A percentile compares a stretch with the other conserved stretches of the same genome.
Conservation (phyloP, 2,329 filamentous ascomycete genomes). For the Herpotrichia juniperi region DNA sequence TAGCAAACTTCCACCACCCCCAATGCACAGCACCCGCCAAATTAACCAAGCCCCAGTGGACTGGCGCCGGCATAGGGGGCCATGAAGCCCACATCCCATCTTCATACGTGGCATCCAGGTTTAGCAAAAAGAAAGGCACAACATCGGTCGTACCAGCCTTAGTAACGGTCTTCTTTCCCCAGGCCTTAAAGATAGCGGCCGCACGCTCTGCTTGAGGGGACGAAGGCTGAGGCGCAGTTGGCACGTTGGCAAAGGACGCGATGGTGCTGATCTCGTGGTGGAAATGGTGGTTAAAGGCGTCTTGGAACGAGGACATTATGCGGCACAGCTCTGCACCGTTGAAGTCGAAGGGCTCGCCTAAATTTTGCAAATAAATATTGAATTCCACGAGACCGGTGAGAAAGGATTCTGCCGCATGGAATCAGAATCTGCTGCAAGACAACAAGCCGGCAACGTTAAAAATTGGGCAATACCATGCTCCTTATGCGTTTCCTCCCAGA, state of each 20-base stretch:
- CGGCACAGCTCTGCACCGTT: slow-evolving; percentile 24
- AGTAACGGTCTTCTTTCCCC: slow-evolving; percentile 68
- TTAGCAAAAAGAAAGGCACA: slow-evolving; percentile 69
- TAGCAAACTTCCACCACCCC: slow-evolving; percentile 69
- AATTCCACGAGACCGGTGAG: slow-evolving; percentile 30
- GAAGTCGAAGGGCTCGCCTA: slow-evolving; percentile 28
- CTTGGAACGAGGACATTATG: slow-evolving; percentile 37
- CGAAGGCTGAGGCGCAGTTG: slow-evolving; percentile 56
- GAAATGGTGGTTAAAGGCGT: slow-evolving; percentile 37
- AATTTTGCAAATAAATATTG: slow-evolving; percentile 27
- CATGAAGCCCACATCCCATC: slow-evolving; percentile 66
- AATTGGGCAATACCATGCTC: slow-evolving; percentile 35
- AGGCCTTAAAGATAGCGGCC: slow-evolving; percentile 60
- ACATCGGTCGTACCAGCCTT: slow-evolving; percentile 66
- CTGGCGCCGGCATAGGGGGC: slow-evolving; percentile 67
- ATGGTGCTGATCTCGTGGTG: slow-evolving; percentile 43
- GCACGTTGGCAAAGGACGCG: slow-evolving; percentile 50
- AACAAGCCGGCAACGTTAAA: background rate
- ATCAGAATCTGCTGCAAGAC: background rate
- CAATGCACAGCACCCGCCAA: slow-evolving; percentile 63
- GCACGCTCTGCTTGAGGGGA: slow-evolving; percentile 54
- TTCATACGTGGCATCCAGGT: slow-evolving; percentile 65
- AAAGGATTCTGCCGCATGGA: slow-evolving; percentile 27
- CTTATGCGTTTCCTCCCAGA: slow-evolving; percentile 39
- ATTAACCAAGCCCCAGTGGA: slow-evolving; percentile 66